Evolutionary conservation across 2,329 filamentous ascomycete species (phyloP), one percentile per base, ranked within the genome.

Genomic region (Verticillium albo-atrum): DNA sequence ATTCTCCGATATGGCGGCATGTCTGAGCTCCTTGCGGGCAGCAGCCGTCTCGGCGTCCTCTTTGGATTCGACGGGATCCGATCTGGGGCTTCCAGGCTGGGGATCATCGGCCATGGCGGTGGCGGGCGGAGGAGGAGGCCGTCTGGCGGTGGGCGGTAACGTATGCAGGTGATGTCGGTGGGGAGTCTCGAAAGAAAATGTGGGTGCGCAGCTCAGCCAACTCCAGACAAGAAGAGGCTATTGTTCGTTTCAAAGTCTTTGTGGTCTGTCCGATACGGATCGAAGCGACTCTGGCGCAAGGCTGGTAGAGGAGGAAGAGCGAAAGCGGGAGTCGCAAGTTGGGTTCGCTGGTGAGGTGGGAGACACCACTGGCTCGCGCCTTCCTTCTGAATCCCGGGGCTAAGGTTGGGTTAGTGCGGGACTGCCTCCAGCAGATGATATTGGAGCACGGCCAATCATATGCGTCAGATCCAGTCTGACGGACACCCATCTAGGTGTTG

Each of bases 31-130:
- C 67, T 87, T 82, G 62, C 86, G 82, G 35, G 86, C 79, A 56
- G 85, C 85, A 60, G 83, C 83, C 47, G 86, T 89, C 67, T 85
- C 85, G 35, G 83, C 82, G 70, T 89, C 86, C 66, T 89, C 86
- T 58, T 76, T 79, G 34, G 68, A 67, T 59, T 75, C 73, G 62
- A 74, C 64, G 32, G 67, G 67, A 55, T 73, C 71, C 28, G 68
- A 67, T 62, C 72, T 75, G 60, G 77, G 77, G 69, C 74, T 78
- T 54, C 71, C 71, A 66, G 71, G 72, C 68, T 72, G 75, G 58
- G 69, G 67, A 61, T 79, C 75, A 70, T 79, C 78, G 64, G 77
- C 72, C 79, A 81, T 81, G 70, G 65, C 72, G 61, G 50, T 23
- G 9, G 26, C 27, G 23, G 26, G 54, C 32, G 27, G 32, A 30